Conservation (phyloP, 352 stramenopile species). For the Globisporangium apiculatum region DNA sequence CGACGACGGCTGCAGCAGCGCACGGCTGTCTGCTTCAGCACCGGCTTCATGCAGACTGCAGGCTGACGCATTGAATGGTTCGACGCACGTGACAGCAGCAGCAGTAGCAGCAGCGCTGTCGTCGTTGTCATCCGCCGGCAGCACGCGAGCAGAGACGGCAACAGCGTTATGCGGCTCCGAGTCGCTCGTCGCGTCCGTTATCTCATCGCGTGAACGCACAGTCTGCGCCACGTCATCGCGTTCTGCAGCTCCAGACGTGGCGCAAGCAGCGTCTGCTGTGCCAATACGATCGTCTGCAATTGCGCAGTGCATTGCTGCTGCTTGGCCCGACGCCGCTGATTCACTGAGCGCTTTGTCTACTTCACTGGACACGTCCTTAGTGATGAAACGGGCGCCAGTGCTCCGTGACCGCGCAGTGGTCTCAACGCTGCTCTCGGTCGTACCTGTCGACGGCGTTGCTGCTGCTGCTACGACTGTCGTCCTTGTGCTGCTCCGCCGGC, state of each 20-base stretch:
- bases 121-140: too few species aligned
- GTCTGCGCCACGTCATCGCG: too few species aligned
- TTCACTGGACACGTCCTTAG: background rate
- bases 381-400: background rate
- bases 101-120: too few species aligned
- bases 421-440: too few species aligned
- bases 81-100: background rate
- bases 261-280: too few species aligned
- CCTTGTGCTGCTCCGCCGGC: background rate
- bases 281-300: background rate
- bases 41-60: background rate
- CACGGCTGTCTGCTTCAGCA: background rate
- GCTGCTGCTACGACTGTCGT: background rate
- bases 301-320: background rate
- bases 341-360: background rate
- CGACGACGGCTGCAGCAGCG: too few species aligned
- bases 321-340: background rate
- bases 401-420: too few species aligned
- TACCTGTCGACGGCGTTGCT: background rate
- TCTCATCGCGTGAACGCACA: too few species aligned
- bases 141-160: too few species aligned
- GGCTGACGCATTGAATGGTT: background rate
- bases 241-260: too few species aligned
- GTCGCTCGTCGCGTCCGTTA: too few species aligned
- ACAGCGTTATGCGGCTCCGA: too few species aligned